phyloP scores from a whole-genome alignment of 495 filamentous ascomycete species.

The Aspergillus cavernicola region DNA sequence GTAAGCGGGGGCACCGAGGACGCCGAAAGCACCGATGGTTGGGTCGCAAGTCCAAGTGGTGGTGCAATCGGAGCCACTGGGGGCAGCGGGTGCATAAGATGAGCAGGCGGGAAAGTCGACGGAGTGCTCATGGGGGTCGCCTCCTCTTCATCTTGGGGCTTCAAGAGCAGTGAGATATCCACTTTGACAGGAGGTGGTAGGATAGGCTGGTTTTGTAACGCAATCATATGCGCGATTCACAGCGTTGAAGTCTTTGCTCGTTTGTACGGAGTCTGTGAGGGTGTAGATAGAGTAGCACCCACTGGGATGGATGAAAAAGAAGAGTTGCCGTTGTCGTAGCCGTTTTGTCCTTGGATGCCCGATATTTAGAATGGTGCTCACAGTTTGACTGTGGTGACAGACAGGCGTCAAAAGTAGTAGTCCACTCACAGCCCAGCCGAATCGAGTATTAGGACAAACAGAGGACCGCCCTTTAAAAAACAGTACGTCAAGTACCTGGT shows the following conservation, averaged over 20 bases:
- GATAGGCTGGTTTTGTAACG: conserved; percentile 46
- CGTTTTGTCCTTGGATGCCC: conserved; percentile 8
- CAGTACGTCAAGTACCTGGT: background rate
- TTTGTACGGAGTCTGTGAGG: background rate
- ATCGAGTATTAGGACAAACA: conserved; percentile 6
- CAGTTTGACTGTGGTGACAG: conserved; percentile 8
- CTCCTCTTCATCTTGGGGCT: conserved; percentile 78
- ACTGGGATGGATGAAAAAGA: conserved; percentile 1
- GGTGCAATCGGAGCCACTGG: conserved; percentile 25
- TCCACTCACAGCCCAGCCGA: conserved; percentile 5
- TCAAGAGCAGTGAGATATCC: conserved; percentile 85
- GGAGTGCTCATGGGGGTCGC: conserved; percentile 50
- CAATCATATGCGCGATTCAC: conserved; percentile 50
- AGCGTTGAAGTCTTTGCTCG: conserved; percentile 3
- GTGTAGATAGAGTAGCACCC: background rate
- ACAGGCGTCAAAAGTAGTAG: conserved; percentile 3
- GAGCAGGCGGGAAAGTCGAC: conserved; percentile 47
- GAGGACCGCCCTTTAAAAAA: conserved; percentile 3
- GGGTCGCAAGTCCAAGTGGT: conserved; percentile 22
- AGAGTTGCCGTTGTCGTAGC: background rate
- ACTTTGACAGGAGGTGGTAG: conserved; percentile 62
- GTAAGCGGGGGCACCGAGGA: conserved; percentile 29
- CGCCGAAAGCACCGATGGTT: conserved; percentile 27
- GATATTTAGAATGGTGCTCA: conserved; percentile 1
- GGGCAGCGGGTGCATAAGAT: conserved; percentile 42